A percentile compares a stretch with the other conserved stretches of the same genome.
phyloP scores from a whole-genome alignment of 1,284 basidiomycete species.

The Austropuccinia psidii region DNA sequence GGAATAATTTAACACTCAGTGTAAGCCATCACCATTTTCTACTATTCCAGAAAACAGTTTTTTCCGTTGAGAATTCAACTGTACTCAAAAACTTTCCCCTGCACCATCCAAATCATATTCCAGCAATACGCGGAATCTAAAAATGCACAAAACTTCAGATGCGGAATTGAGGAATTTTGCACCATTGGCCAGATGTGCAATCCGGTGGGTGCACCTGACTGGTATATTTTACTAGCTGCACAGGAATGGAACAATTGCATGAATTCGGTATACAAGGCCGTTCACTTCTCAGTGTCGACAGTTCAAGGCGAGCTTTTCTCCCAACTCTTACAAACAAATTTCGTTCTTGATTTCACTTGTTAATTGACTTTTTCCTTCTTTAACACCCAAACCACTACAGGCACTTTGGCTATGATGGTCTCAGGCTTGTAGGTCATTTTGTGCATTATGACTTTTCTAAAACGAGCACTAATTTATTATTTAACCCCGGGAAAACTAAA shows the following conservation, averaged over 20 bases:
- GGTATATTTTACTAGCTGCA: not conserved
- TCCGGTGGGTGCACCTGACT: not conserved
- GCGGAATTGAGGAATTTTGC: constrained; percentile 15
- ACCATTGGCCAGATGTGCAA: constrained; percentile 5
- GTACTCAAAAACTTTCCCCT: not conserved
- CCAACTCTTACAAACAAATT: too few species aligned
- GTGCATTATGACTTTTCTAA: not conserved
- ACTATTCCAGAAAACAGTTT: too few species aligned
- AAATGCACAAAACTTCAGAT: constrained; percentile 4
- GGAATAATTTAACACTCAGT: not conserved
- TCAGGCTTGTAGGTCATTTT: constrained; percentile 14
- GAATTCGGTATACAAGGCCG: constrained; percentile 11
- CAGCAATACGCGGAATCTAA: constrained; percentile 13
- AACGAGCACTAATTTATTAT: not conserved
- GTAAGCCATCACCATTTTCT: not conserved
- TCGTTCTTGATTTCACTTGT: not conserved
- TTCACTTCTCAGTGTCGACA: not conserved
- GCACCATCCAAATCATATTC: not conserved
- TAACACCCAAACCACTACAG: not conserved
- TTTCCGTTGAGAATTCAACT: not conserved
- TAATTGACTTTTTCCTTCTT: not conserved
- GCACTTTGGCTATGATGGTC: constrained; percentile 26
- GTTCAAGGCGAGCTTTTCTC: not conserved
- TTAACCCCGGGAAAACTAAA: not conserved
- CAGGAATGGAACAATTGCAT: constrained; percentile 17